A percentile compares a stretch with the other conserved stretches of the same genome.
Evolutionary conservation across 352 stramenopile genomes (phyloP).

Genomic region (Globisporangium okanoganense): DNA sequence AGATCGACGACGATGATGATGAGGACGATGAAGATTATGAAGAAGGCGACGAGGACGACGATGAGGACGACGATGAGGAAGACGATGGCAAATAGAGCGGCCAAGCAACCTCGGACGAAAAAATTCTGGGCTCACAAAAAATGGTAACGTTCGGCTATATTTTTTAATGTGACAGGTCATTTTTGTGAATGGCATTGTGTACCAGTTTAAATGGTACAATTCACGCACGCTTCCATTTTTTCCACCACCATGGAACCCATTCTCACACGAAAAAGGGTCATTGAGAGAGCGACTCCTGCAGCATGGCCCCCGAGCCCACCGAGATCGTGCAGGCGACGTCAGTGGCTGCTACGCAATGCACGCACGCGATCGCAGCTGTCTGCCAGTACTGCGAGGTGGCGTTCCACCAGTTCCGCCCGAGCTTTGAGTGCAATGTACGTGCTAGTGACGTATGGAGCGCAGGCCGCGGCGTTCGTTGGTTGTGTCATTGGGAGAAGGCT

Average conservation of each 20-base stretch:
- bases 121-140: neutral
- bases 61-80: slow-evolving; percentile 20
- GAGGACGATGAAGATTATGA: slow-evolving; percentile 29
- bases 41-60: slow-evolving; percentile 25
- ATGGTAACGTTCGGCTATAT: slow-evolving; percentile 5
- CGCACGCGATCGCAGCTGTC: slow-evolving; percentile 14
- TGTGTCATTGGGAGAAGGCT: no score
- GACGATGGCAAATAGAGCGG: slow-evolving; percentile 4
- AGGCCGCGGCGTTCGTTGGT: neutral
- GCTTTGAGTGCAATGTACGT: slow-evolving; percentile 39
- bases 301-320: neutral
- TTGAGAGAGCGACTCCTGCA: neutral
- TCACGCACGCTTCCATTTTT: neutral
- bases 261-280: no score
- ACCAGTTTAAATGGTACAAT: neutral
- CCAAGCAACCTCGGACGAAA: neutral
- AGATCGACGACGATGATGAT: slow-evolving; percentile 39
- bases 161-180: neutral
- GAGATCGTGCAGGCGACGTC: neutral
- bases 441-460: neutral
- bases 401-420: slow-evolving; percentile 35
- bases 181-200: neutral
- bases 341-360: neutral
- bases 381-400: slow-evolving; percentile 41
- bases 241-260: neutral